A percentile compares a stretch with the other conserved stretches of the same genome.
phyloP scores from a whole-genome alignment of 2,329 filamentous ascomycete species.

The Microdochium paspali region DNA sequence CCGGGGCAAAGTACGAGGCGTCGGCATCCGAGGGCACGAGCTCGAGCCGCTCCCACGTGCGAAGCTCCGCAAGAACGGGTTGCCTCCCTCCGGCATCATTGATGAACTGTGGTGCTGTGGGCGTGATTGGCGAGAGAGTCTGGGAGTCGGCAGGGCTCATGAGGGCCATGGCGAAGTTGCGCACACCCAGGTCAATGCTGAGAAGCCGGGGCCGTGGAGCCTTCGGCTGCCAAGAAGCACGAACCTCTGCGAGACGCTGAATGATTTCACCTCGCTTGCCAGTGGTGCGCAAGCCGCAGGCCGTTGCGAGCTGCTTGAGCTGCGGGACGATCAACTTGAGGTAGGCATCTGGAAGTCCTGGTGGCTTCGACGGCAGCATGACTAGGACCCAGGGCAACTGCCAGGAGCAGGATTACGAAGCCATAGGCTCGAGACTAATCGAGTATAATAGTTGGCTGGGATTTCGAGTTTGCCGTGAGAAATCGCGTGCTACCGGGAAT shows the following conservation, averaged over 20 bases:
- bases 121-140: slow-evolving; percentile 3
- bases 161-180: slow-evolving; percentile 69
- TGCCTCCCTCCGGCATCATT: slow-evolving; percentile 1
- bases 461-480: no score
- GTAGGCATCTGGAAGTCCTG: not conserved
- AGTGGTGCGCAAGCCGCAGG: slow-evolving; percentile 47
- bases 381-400: no score
- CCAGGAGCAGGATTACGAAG: no score
- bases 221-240: slow-evolving; percentile 9
- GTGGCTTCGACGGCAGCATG: not conserved
- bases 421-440: no score
- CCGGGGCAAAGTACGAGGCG: slow-evolving; percentile 21
- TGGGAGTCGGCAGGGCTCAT: slow-evolving; percentile 24
- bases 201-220: slow-evolving; percentile 41
- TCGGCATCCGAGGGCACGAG: slow-evolving; percentile 9
- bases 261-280: slow-evolving; percentile 50
- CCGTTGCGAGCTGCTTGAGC: slow-evolving; percentile 49
- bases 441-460: no score
- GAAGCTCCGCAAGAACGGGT: slow-evolving; percentile 13
- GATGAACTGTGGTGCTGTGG: not conserved
- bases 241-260: slow-evolving; percentile 34
- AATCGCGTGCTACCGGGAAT: no score
- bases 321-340: slow-evolving; percentile 14
- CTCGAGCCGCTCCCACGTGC: slow-evolving; percentile 24
- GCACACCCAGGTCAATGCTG: slow-evolving; percentile 79